These are phyloP conservation scores for Aspergillus versicolor DNA, from an alignment of 2,329 filamentous ascomycete species.

Conservation along the genomic window DNA sequence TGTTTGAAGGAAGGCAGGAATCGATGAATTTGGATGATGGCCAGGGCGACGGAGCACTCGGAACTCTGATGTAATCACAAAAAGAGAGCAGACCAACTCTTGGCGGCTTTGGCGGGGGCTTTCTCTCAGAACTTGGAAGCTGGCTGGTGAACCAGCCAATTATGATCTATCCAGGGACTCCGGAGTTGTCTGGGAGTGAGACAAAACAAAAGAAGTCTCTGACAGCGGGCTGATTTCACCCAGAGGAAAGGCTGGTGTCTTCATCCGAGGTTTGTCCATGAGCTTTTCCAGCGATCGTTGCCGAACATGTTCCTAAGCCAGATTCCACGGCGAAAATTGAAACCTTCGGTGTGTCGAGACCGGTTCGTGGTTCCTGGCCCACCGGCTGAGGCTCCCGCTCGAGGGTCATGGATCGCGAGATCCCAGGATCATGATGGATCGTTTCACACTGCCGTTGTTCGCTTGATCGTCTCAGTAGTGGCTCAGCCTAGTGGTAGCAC, in stretches of 20 bases:
- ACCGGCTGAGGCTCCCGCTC: neutral
- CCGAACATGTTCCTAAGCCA: constrained; percentile 18
- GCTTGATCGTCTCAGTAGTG: constrained; percentile 1
- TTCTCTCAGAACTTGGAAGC: neutral
- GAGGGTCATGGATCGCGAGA: neutral
- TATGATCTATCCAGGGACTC: neutral
- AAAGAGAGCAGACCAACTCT: neutral
- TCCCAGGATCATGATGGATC: constrained; percentile 6
- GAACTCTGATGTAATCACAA: neutral
- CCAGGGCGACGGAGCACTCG: neutral
- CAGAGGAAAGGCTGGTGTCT: neutral
- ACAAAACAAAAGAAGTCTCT: neutral
- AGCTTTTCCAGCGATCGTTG: constrained; percentile 14
- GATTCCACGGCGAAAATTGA: neutral
- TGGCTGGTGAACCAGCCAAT: neutral
- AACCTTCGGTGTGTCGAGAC: neutral
- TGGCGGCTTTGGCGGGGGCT: neutral
- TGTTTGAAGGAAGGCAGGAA: neutral
- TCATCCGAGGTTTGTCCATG: constrained; percentile 6
- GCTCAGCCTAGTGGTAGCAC: neutral
- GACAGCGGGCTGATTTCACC: neutral
- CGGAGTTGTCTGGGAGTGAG: neutral
- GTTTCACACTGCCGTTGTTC: neutral
- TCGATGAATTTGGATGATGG: neutral
- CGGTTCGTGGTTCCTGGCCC: constrained; percentile 13